These are phyloP conservation scores for Oryza australiensis DNA, from an alignment of 176 grass and related monocot species.

Conservation along the genomic window DNA sequence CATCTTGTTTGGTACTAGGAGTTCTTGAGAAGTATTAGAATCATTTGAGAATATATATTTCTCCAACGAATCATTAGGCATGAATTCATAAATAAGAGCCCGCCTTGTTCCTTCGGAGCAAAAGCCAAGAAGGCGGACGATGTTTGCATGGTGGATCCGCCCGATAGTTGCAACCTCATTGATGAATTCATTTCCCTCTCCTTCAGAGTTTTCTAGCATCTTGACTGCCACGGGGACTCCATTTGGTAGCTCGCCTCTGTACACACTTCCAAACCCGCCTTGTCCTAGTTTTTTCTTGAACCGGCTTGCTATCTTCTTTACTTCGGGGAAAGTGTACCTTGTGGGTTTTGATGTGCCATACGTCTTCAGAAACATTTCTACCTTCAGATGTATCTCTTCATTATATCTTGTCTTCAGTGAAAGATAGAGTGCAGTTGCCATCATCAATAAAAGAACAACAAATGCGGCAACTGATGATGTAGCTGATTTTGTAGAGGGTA, in stretches of 20 bases:
- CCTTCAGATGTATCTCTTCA: conserved; percentile 46
- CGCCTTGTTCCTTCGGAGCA: conserved; percentile 45
- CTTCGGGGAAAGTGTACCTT: conserved; percentile 55
- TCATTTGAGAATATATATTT: conserved; percentile 35
- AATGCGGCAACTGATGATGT: conserved; percentile 9
- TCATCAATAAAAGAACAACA: background rate
- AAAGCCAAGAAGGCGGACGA: conserved; percentile 54
- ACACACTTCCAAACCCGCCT: conserved; percentile 62
- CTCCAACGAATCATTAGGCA: conserved; percentile 58
- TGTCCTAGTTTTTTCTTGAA: conserved; percentile 52
- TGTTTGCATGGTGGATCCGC: conserved; percentile 59
- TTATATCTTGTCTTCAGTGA: conserved; percentile 7
- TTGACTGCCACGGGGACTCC: conserved; percentile 66
- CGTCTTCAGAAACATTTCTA: conserved; percentile 63
- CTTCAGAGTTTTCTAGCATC: conserved; percentile 52
- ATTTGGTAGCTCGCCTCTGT: conserved; percentile 55
- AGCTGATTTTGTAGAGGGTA: conserved; percentile 7
- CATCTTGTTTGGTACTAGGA: conserved; percentile 2
- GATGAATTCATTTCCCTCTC: conserved; percentile 65
- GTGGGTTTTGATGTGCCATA: conserved; percentile 59
- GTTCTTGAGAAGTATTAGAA: background rate
- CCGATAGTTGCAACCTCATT: conserved; percentile 81
- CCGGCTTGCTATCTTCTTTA: conserved; percentile 57
- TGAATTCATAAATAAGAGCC: conserved; percentile 61
- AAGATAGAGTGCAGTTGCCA: conserved; percentile 14